These are phyloP conservation scores for Asterionellopsis glacialis DNA, from an alignment of 108 stramenopile genomes.

Conservation along the genomic window DNA sequence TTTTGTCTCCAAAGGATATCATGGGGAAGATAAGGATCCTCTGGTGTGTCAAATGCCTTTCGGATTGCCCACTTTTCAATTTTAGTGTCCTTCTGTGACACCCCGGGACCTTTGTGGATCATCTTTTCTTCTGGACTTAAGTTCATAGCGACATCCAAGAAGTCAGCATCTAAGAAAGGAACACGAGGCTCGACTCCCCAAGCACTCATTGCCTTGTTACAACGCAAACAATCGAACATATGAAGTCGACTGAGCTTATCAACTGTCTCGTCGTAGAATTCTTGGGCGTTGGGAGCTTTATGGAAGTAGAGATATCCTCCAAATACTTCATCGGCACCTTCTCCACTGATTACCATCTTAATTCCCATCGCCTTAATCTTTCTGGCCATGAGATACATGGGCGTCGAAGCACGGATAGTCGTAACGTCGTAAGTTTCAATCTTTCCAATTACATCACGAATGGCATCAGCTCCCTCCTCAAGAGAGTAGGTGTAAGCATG, in stretches of 20 bases:
- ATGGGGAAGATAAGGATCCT: constrained; percentile 95
- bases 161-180: constrained; percentile 97
- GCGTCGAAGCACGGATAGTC: constrained; percentile 95
- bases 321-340: constrained; percentile 98
- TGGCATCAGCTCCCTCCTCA: constrained; percentile 96
- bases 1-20: constrained; percentile 99
- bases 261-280: constrained; percentile 95
- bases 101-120: constrained; percentile 76
- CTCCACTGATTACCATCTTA: constrained; percentile 98
- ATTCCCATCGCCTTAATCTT: constrained; percentile 99
- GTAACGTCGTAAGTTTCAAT: constrained; percentile 98
- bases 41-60: constrained; percentile 98
- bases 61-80: constrained; percentile 97
- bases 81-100: constrained; percentile 68
- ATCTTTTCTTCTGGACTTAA: constrained; percentile 93
- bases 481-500: constrained; percentile 95
- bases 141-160: constrained; percentile 94
- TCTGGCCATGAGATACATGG: constrained; percentile 96
- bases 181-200: constrained; percentile 98
- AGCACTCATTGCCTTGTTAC: constrained; percentile 98
- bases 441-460: constrained; percentile 91
- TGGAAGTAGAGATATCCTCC: constrained; percentile 99
- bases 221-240: constrained; percentile 97
- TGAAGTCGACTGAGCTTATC: constrained; percentile 92
- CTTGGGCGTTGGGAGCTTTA: constrained; percentile 95